Base-by-base conservation (phyloP, 345 rosid species). In the Eucalyptus pauciflora region DNA sequence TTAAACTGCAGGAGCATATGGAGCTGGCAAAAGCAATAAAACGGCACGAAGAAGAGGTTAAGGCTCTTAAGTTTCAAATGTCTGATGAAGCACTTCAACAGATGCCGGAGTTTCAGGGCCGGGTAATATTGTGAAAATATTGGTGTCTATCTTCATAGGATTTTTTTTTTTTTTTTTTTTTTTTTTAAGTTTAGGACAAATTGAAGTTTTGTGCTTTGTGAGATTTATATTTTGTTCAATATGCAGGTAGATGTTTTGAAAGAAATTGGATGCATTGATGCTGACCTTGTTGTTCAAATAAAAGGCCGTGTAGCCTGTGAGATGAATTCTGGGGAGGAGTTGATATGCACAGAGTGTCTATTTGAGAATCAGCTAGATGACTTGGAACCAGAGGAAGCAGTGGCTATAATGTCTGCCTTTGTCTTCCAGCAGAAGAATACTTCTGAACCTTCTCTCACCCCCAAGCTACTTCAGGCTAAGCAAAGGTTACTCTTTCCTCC, bases 311-410 rank as follows among this genome's bases (percentile, higher is more conserved):
- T 98, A 50, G 98, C 99, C 89, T 97, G 99, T 91, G 99, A 97
- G 96, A 98, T 98, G 99, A 98, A 96, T 92, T 98, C 99, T 56
- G 99, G 99, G 91, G 99, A 98, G 94, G 99, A 98, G 90, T 86
- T 97, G 93, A 97, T 98, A 89, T 94, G 95, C 93, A 96, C 98
- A 8, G 98, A 96, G 90, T 95, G 95, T 89, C 94, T 98, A 88
- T 98, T 98, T 88, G 99, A 98, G 94, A 98, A 98, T 94, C 99
- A 98, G 87, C 94, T 98, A 4, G 97, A 96, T 92, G 96, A 94
- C 56, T 92, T 97, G 91, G 97, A 97, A 93, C 99, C 99, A 54
- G 99, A 98, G 94, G 99, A 97, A 94, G 99, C 99, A 49, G 98
- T 98, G 22, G 99, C 99, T 88, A 88, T 98, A 90, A 96, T 98